Conservation (phyloP, 345 rosid species). For the Brassica cretica region DNA sequence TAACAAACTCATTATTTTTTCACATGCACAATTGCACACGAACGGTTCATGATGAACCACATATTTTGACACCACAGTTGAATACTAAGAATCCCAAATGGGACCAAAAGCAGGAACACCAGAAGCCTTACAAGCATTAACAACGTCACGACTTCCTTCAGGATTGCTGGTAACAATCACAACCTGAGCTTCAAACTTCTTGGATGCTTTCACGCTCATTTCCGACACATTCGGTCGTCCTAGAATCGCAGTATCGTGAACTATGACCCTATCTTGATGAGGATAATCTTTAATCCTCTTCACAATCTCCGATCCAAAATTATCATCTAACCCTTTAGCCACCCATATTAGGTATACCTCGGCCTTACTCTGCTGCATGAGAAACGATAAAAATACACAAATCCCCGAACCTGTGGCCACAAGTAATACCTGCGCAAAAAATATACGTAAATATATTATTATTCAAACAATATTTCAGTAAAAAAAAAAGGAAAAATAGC, state of each 20-base stretch:
- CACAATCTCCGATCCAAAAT: constrained; percentile 66
- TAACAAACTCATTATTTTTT: background rate
- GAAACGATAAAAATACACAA: constrained; percentile 75
- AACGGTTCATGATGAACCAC: background rate
- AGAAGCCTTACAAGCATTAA: constrained; percentile 58
- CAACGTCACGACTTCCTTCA: constrained; percentile 80
- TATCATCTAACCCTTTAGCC: constrained; percentile 70
- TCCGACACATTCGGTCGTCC: constrained; percentile 74
- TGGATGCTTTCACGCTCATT: constrained; percentile 67
- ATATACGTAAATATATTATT: background rate
- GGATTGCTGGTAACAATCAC: constrained; percentile 88
- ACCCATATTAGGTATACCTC: constrained; percentile 71
- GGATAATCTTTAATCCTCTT: constrained; percentile 55
- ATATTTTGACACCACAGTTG: background rate
- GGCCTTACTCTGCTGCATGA: constrained; percentile 65
- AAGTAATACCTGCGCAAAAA: constrained; percentile 39
- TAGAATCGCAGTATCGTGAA: constrained; percentile 61
- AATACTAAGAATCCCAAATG: constrained; percentile 74
- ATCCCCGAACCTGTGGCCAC: constrained; percentile 89
- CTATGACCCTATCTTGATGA: constrained; percentile 53
- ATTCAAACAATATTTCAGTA: background rate
- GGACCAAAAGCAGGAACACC: constrained; percentile 82
- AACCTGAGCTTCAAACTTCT: constrained; percentile 68
- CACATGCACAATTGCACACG: background rate
- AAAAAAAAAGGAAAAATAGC: background rate